A percentile compares a stretch with the other conserved stretches of the same genome.
Evolutionary conservation across 331 rosid species (phyloP).

Genomic region (Pyrus hybrid): DNA sequence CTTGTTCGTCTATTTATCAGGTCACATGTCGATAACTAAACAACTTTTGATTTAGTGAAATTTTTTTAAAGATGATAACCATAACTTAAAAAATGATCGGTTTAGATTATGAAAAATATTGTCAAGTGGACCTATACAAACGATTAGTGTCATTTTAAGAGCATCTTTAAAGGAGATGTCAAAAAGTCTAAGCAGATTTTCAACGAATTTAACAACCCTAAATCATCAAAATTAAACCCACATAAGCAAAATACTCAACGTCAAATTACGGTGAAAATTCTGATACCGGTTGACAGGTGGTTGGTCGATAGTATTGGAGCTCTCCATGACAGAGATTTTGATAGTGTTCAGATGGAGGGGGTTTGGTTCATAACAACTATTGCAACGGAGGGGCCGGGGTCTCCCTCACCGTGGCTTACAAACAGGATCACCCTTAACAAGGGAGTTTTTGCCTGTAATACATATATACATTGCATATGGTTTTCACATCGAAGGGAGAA

Average conservation of each 20-base stretch:
- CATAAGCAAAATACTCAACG: not conserved
- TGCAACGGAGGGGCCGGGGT: not conserved
- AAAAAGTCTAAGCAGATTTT: not conserved
- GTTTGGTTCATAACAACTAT: not conserved
- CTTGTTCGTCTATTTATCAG: too few relatives aligned
- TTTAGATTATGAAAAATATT: too few relatives aligned
- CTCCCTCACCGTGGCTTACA: not conserved
- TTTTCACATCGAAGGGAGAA: too few relatives aligned
- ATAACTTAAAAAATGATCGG: too few relatives aligned
- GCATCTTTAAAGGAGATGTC: rapidly evolving
- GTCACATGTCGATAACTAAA: too few relatives aligned
- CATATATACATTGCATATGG: too few relatives aligned
- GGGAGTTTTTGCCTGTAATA: not conserved
- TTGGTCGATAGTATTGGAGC: not conserved
- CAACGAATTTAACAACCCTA: not conserved
- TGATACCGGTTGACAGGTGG: not conserved
- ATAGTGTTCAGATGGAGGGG: not conserved
- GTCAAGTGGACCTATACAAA: too few relatives aligned
- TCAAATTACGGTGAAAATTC: not conserved
- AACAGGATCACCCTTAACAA: not conserved
- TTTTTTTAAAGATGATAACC: too few relatives aligned
- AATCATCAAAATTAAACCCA: not conserved
- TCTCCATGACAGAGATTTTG: not conserved
- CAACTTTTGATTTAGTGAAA: too few relatives aligned
- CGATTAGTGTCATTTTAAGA: too few relatives aligned